phyloP scores from a whole-genome alignment of 306 rosid species.

The Malus fusca region DNA sequence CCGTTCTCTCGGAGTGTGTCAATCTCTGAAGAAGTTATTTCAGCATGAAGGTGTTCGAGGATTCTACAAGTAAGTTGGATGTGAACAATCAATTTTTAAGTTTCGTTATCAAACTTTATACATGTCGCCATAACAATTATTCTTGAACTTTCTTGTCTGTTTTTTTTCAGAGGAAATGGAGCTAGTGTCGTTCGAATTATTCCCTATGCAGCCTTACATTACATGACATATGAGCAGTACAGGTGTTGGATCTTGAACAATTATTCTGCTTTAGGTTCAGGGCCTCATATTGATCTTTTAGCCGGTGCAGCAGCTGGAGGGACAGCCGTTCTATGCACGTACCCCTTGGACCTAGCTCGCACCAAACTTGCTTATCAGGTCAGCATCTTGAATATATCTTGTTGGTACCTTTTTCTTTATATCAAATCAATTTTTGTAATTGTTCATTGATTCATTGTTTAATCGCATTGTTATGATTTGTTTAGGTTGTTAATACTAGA shows the following conservation, averaged over 20 bases:
- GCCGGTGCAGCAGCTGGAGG: slow-evolving; percentile 98
- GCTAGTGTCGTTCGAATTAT: slow-evolving; percentile 83
- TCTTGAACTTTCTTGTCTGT: not conserved
- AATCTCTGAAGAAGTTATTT: slow-evolving; percentile 59
- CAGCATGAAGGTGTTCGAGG: slow-evolving; percentile 77
- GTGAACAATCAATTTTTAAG: not conserved
- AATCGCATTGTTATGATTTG: not conserved
- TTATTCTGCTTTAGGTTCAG: slow-evolving; percentile 62
- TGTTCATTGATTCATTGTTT: not conserved
- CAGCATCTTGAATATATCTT: not conserved
- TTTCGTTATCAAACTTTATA: not conserved
- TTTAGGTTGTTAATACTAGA: slow-evolving; percentile 55
- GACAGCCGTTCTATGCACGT: slow-evolving; percentile 83
- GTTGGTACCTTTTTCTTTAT: not conserved
- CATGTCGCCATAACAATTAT: not conserved
- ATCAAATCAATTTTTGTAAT: not conserved
- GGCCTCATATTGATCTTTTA: slow-evolving; percentile 83
- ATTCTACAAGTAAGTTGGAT: slow-evolving; percentile 66
- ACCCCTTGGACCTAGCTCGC: slow-evolving; percentile 95
- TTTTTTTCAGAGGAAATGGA: slow-evolving; percentile 77
- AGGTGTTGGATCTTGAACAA: slow-evolving; percentile 71
- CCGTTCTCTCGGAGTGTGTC: slow-evolving; percentile 65
- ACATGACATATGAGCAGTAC: slow-evolving; percentile 93
- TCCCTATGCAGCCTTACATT: slow-evolving; percentile 96
- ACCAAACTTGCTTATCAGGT: slow-evolving; percentile 99